These are phyloP conservation scores for Colletotrichum orbiculare DNA, from an alignment of 2,329 filamentous ascomycete genomes.

Conservation along the genomic window DNA sequence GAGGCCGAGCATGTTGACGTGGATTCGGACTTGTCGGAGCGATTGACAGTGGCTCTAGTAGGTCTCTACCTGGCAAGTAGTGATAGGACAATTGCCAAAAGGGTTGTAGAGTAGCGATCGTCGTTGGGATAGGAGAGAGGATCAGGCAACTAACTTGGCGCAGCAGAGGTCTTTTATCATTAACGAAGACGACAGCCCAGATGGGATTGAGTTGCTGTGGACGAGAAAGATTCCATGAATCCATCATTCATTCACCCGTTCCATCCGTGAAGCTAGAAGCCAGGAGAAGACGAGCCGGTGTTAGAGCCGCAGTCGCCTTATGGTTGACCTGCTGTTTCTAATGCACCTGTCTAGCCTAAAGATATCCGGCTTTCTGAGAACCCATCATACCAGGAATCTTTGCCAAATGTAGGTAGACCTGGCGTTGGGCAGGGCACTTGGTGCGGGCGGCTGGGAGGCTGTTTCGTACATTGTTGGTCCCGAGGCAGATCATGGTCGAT, in stretches of 20 bases:
- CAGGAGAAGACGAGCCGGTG: slow-evolving; percentile 19
- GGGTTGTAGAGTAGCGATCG: slow-evolving; percentile 6
- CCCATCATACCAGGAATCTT: neutral
- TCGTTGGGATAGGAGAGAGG: slow-evolving; percentile 3
- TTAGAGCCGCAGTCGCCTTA: slow-evolving; percentile 12
- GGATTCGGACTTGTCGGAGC: slow-evolving; percentile 40
- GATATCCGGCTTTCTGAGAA: neutral
- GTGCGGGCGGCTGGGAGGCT: no score
- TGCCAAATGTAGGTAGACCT: neutral
- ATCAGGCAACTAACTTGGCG: neutral
- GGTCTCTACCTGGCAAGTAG: slow-evolving; percentile 47
- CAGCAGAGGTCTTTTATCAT: slow-evolving; percentile 15
- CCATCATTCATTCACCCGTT: slow-evolving; percentile 41
- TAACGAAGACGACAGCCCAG: neutral
- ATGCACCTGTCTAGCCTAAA: neutral
- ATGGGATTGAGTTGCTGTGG: neutral
- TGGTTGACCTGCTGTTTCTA: slow-evolving; percentile 19
- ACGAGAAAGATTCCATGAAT: slow-evolving; percentile 5
- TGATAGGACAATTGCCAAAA: slow-evolving; percentile 31
- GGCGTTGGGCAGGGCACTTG: no score
- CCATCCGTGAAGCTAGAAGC: slow-evolving; percentile 3
- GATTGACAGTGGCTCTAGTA: slow-evolving; percentile 39
- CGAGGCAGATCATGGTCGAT: neutral
- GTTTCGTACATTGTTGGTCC: neutral
- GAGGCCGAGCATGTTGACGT: slow-evolving; percentile 47